Conservation (phyloP, 129 eudicot genomes). For the sunflower (Helianthus annuus) region HanXRQr2.0-SUNRISE NC_035446.2:128816575-128817074, state of each 20-base stretch:
- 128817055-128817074: background rate
- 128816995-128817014: background rate
- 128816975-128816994: background rate
- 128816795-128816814: constrained; percentile 26
- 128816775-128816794: constrained; percentile 5
- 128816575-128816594: no score
- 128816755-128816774: constrained; percentile 24
- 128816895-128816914: constrained; percentile 27
- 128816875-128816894: constrained; percentile 18
- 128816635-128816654: background rate
- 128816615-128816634: no score
- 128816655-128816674: constrained; percentile 9
- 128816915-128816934: constrained; percentile 14
- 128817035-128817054: background rate
- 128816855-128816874: background rate
- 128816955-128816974: constrained; percentile 7
- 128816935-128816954: constrained; percentile 20
- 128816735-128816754: constrained; percentile 25
- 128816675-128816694: constrained; percentile 28
- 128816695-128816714: constrained; percentile 32
- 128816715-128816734: constrained; percentile 37
- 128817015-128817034: constrained; percentile 4
- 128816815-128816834: constrained; percentile 2
- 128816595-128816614: no score
- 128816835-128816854: background rate